Conservation (phyloP, 306 rosid species). For the Trifolium fragiferum region DNA sequence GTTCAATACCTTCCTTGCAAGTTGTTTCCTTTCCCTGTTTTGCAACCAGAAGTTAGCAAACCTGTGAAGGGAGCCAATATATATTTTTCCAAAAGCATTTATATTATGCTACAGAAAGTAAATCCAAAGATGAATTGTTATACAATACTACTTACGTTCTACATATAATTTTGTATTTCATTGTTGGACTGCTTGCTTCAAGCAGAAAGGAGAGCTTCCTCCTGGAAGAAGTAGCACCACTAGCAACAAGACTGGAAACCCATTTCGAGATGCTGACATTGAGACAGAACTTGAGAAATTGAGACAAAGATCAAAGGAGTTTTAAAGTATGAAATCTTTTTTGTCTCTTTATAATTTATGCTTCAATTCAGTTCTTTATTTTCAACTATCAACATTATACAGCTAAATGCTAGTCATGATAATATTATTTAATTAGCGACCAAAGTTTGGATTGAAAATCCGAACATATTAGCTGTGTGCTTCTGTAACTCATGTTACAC, state of each 20-base stretch:
- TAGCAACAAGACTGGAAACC: conserved; percentile 56
- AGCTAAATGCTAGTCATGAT: conserved; percentile 45
- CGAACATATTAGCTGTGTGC: conserved; percentile 33
- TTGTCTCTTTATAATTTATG: conserved; percentile 24
- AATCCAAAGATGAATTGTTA: neutral
- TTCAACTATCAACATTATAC: conserved; percentile 49
- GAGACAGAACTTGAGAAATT: conserved; percentile 82
- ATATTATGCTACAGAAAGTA: conserved; percentile 28
- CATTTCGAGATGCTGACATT: conserved; percentile 79
- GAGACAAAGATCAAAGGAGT: conserved; percentile 77
- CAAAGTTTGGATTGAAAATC: conserved; percentile 23
- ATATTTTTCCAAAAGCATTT: conserved; percentile 12
- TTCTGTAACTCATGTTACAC: conserved; percentile 34
- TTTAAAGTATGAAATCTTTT: conserved; percentile 42
- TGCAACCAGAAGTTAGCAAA: conserved; percentile 23
- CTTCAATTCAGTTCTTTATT: conserved; percentile 35
- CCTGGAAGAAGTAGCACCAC: conserved; percentile 78
- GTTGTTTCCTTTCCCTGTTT: conserved; percentile 34
- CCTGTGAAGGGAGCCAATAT: neutral
- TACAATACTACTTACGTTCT: conserved; percentile 4
- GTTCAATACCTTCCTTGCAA: conserved; percentile 24
- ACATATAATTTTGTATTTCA: neutral
- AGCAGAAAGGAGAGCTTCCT: conserved; percentile 94
- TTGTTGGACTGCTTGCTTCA: conserved; percentile 39
- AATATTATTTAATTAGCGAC: conserved; percentile 33